Conservation (phyloP, 1,139 yeast genomes). For the Debaryomyces singareniensis region DNA sequence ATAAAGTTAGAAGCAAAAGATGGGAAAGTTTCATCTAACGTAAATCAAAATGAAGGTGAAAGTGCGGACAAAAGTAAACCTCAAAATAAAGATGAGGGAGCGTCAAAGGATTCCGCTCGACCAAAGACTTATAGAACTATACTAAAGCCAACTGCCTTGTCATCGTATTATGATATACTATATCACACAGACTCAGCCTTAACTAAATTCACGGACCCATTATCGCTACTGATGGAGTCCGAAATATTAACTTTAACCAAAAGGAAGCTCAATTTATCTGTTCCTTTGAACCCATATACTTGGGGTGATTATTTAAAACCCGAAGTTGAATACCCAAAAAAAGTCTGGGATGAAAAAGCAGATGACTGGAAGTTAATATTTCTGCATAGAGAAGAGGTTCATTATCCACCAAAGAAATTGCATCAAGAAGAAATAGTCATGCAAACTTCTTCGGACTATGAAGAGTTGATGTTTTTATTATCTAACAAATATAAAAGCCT, state of each 20-base stretch:
- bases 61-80: slow-evolving; percentile 1
- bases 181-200: slow-evolving; percentile 76
- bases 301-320: slow-evolving; percentile 43
- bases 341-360: slow-evolving; percentile 31
- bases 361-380: slow-evolving; percentile 27
- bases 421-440: slow-evolving; percentile 41
- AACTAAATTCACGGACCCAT: slow-evolving; percentile 69
- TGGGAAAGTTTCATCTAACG: neutral
- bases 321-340: slow-evolving; percentile 38
- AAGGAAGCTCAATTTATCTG: slow-evolving; percentile 68
- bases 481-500: slow-evolving; percentile 34
- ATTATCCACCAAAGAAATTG: slow-evolving; percentile 36
- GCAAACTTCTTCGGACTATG: slow-evolving; percentile 83
- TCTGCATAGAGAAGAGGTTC: slow-evolving; percentile 43
- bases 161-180: slow-evolving; percentile 78
- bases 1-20: neutral
- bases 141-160: slow-evolving; percentile 71
- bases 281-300: slow-evolving; percentile 62
- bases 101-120: slow-evolving; percentile 15
- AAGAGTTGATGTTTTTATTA: slow-evolving; percentile 69
- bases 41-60: neutral
- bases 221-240: slow-evolving; percentile 74
- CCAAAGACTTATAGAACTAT: slow-evolving; percentile 75
- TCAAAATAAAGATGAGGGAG: slow-evolving; percentile 2
- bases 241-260: slow-evolving; percentile 75